These are phyloP conservation scores for Sclerotinia trifoliorum DNA, from an alignment of 2,329 filamentous ascomycete species.

Conservation along the genomic window DNA sequence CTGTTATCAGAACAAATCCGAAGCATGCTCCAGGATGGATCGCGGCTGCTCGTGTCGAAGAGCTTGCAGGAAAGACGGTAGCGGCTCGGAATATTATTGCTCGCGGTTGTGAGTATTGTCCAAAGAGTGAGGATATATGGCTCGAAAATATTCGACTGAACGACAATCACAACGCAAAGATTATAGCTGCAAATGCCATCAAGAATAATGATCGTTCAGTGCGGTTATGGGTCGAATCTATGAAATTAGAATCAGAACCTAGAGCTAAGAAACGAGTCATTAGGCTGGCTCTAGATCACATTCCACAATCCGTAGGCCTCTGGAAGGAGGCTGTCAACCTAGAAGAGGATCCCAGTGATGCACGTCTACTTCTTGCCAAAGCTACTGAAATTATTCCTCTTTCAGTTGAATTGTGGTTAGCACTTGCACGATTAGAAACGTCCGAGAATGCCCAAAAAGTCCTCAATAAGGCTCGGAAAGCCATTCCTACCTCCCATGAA, in stretches of 20 bases:
- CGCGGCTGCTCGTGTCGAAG: slow-evolving; percentile 86
- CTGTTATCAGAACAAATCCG: slow-evolving; percentile 94
- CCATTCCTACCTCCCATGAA: slow-evolving; percentile 87
- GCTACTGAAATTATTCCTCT: slow-evolving; percentile 93
- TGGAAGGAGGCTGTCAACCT: slow-evolving; percentile 98
- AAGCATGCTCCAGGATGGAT: slow-evolving; percentile 96
- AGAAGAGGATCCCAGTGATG: slow-evolving; percentile 86
- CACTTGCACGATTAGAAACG: slow-evolving; percentile 82
- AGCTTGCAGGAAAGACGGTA: slow-evolving; percentile 87
- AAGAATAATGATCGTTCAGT: slow-evolving; percentile 88
- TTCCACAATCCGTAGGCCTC: slow-evolving; percentile 91
- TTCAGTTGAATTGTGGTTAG: slow-evolving; percentile 93
- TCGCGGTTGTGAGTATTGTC: slow-evolving; percentile 84
- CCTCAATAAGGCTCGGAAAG: slow-evolving; percentile 91
- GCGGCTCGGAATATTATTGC: slow-evolving; percentile 86
- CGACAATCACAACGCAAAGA: slow-evolving; percentile 87
- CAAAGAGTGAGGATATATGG: slow-evolving; percentile 94
- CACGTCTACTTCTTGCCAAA: slow-evolving; percentile 84
- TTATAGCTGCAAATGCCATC: slow-evolving; percentile 91
- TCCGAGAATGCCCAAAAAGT: slow-evolving; percentile 93
- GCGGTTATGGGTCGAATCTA: slow-evolving; percentile 89
- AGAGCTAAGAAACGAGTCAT: slow-evolving; percentile 91
- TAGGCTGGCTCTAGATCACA: slow-evolving; percentile 84
- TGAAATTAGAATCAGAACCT: slow-evolving; percentile 81
- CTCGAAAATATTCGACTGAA: slow-evolving; percentile 93